Evolutionary conservation across 495 filamentous ascomycete species (phyloP).

Genomic region (Immersiella caudata): DNA sequence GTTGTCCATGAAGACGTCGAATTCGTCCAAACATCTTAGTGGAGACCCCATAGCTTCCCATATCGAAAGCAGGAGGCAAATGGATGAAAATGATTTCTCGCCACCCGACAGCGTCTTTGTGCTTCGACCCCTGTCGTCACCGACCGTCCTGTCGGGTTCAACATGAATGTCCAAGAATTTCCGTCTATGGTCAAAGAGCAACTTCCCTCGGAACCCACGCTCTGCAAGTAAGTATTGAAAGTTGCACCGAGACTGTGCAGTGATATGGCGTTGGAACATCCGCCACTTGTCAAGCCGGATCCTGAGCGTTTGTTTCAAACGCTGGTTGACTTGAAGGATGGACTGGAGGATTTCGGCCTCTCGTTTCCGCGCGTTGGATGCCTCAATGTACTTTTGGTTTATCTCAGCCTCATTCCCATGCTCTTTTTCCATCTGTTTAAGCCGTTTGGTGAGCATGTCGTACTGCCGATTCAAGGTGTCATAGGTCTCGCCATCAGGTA

Average conservation of each 20-base stretch:
- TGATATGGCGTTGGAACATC: conserved; percentile 80
- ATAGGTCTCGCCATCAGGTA: conserved; percentile 69
- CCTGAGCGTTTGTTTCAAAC: conserved; percentile 65
- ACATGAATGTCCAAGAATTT: conserved; percentile 79
- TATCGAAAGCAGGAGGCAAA: conserved; percentile 86
- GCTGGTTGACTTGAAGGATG: conserved; percentile 55
- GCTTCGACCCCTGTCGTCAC: conserved; percentile 66
- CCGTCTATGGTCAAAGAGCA: conserved; percentile 72
- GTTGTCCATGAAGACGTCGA: conserved; percentile 99
- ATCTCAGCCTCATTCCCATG: conserved; percentile 66
- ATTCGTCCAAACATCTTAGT: conserved; percentile 94
- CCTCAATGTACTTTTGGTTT: conserved; percentile 42
- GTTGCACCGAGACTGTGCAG: conserved; percentile 76
- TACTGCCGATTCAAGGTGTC: conserved; percentile 66
- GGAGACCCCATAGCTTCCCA: conserved; percentile 99
- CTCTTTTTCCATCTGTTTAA: conserved; percentile 53
- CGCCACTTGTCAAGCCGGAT: conserved; percentile 76
- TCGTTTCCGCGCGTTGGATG: conserved; percentile 42
- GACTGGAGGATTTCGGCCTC: conserved; percentile 43
- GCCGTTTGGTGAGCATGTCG: conserved; percentile 57
- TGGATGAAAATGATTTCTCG: conserved; percentile 96
- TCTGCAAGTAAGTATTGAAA: conserved; percentile 89
- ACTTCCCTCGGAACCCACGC: conserved; percentile 80
- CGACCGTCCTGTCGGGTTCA: conserved; percentile 75
- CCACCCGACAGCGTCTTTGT: conserved; percentile 93